phyloP scores from a whole-genome alignment of 176 grass and related monocot genomes.

The Raddia distichophylla region DNA sequence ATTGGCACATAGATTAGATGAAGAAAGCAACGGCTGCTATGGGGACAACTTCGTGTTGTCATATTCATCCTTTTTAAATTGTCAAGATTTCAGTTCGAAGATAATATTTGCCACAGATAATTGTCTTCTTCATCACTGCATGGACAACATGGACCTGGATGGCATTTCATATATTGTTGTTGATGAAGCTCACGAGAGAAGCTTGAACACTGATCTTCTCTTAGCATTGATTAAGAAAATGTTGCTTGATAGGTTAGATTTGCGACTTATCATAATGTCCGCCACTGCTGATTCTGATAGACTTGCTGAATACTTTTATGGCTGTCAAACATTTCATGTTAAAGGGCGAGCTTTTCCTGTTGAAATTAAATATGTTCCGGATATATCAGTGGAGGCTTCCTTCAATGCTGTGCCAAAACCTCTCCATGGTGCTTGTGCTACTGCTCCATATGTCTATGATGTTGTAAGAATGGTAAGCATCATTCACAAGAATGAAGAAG shows the following conservation, averaged over 20 bases:
- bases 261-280: constrained; percentile 94
- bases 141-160: constrained; percentile 53
- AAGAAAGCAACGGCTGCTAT: constrained; percentile 84
- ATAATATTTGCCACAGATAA: constrained; percentile 89
- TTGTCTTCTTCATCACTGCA: constrained; percentile 83
- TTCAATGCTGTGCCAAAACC: constrained; percentile 37
- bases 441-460: constrained; percentile 77
- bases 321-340: constrained; percentile 67
- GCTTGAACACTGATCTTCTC: constrained; percentile 93
- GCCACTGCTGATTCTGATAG: constrained; percentile 84
- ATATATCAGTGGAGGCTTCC: constrained; percentile 46
- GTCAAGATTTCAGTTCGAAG: constrained; percentile 55
- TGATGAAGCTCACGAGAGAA: constrained; percentile 98
- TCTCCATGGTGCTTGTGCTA: constrained; percentile 43
- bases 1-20: constrained; percentile 75
- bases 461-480: constrained; percentile 67
- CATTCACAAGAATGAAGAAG: constrained; percentile 82
- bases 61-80: constrained; percentile 58
- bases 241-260: constrained; percentile 71
- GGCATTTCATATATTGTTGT: constrained; percentile 83
- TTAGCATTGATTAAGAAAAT: constrained; percentile 89
- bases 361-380: constrained; percentile 82
- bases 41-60: constrained; percentile 57
- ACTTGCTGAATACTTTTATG: constrained; percentile 82
- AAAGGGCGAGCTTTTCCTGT: constrained; percentile 85